phyloP scores from a whole-genome alignment of 2,329 filamentous ascomycete species.

The Penicillium hesseltinei region DNA sequence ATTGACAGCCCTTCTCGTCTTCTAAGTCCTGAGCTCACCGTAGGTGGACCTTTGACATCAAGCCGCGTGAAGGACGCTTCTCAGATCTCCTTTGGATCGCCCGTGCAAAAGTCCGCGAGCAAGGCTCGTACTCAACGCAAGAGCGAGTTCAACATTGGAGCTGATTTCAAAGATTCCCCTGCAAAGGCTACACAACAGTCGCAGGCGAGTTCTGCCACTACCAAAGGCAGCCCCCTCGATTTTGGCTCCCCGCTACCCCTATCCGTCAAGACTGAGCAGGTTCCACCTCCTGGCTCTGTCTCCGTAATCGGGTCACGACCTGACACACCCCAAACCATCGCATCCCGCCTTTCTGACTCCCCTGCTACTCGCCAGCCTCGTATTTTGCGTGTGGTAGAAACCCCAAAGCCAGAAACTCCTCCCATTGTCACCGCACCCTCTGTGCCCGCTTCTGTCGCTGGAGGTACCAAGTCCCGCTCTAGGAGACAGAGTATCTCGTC shows the following conservation, averaged over 20 bases:
- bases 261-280: slow-evolving; percentile 27
- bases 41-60: slow-evolving; percentile 21
- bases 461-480: slow-evolving; percentile 33
- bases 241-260: slow-evolving; percentile 30
- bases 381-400: slow-evolving; percentile 58
- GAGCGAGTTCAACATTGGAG: slow-evolving; percentile 14
- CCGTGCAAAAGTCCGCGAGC: slow-evolving; percentile 34
- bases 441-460: slow-evolving; percentile 29
- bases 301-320: slow-evolving; percentile 48
- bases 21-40: slow-evolving; percentile 29
- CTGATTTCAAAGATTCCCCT: slow-evolving; percentile 19
- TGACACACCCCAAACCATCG: slow-evolving; percentile 45
- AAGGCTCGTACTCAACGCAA: slow-evolving; percentile 30
- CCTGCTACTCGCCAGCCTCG: slow-evolving; percentile 44
- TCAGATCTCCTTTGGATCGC: slow-evolving; percentile 44
- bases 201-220: slow-evolving; percentile 7
- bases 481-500: slow-evolving; percentile 51
- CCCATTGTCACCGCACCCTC: slow-evolving; percentile 34
- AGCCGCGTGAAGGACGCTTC: slow-evolving; percentile 31
- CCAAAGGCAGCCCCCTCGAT: slow-evolving; percentile 36
- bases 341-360: slow-evolving; percentile 41
- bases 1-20: slow-evolving; percentile 25
- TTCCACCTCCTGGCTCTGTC: slow-evolving; percentile 28
- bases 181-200: slow-evolving; percentile 7
- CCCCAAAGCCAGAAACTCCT: slow-evolving; percentile 51